A percentile compares a stretch with the other conserved stretches of the same genome.
phyloP scores from a whole-genome alignment of 2,329 filamentous ascomycete species.

The Hypoxylon sp. region DNA sequence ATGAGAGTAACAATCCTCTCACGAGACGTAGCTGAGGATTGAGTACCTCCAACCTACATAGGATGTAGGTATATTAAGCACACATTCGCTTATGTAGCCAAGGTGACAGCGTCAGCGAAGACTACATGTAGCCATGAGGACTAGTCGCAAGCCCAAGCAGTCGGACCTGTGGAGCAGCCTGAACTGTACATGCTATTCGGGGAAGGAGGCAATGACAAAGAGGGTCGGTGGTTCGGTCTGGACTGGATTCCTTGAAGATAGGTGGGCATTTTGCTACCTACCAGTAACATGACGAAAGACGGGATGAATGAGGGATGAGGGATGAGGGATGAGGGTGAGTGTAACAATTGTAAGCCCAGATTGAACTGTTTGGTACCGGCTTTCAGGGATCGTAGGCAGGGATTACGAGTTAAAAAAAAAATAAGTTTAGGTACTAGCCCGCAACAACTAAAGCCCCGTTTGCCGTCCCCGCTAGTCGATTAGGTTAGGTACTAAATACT shows the following conservation, averaged over 20 bases:
- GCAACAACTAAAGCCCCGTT: conserved; percentile 30
- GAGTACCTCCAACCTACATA: conserved; percentile 2
- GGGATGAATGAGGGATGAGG: conserved; percentile 1
- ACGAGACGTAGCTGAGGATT: conserved; percentile 23
- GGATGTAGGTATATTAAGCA: conserved; percentile 20
- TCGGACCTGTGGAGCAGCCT: conserved; percentile 30
- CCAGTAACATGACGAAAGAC: conserved; percentile 12
- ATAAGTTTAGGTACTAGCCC: conserved; percentile 13
- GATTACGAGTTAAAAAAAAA: neutral
- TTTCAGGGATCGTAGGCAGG: conserved; percentile 9
- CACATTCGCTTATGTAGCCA: conserved; percentile 27
- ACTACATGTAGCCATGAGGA: conserved; percentile 13
- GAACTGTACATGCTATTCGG: conserved; percentile 26
- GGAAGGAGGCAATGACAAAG: conserved; percentile 28
- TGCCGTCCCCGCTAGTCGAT: conserved; percentile 12
- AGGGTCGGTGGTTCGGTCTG: conserved; percentile 26
- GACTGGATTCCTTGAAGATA: conserved; percentile 22
- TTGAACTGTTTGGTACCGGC: conserved; percentile 16
- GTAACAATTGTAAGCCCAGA: conserved; percentile 20
- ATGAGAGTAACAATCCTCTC: conserved; percentile 21
- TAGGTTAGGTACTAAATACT: conserved; percentile 10
- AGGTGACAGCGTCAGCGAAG: conserved; percentile 28
- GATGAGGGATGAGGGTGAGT: conserved; percentile 23
- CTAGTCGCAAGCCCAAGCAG: conserved; percentile 28
- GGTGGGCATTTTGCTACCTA: conserved; percentile 23